Percentiles rank a stretch among this genome's conserved stretches.
Evolutionary conservation across 305 asterid genomes (phyloP).

Genomic region (Lippia alba): DNA sequence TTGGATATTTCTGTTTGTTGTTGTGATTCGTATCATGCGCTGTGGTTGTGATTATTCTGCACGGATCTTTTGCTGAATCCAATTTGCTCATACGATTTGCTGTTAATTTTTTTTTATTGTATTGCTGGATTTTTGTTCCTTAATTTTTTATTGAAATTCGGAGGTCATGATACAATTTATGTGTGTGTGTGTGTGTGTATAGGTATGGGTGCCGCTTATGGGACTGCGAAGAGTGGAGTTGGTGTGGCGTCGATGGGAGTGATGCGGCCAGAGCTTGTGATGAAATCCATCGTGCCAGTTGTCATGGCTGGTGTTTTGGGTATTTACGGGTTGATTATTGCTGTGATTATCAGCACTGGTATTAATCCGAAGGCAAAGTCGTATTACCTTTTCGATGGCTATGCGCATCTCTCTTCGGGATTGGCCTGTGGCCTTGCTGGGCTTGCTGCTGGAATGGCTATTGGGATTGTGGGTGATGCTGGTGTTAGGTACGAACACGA

Average conservation of each 20-base stretch:
- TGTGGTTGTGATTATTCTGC: neutral
- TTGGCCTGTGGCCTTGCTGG: constrained; percentile 74
- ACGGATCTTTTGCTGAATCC: constrained; percentile 2
- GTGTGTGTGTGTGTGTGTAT: neutral
- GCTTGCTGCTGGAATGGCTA: constrained; percentile 86
- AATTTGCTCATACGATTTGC: neutral
- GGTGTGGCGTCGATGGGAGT: constrained; percentile 87
- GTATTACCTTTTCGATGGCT: constrained; percentile 69
- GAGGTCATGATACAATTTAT: neutral
- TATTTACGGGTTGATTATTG: constrained; percentile 72
- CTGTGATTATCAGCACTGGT: constrained; percentile 79
- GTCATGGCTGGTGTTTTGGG: constrained; percentile 89
- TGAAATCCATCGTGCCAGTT: constrained; percentile 77
- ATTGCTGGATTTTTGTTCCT: neutral
- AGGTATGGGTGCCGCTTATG: constrained; percentile 83
- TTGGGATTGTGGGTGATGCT: constrained; percentile 84
- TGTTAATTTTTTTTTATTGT: neutral
- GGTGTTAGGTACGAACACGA: constrained; percentile 74
- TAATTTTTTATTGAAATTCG: constrained; percentile 8
- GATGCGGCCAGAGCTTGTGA: constrained; percentile 81
- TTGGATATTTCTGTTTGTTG: neutral
- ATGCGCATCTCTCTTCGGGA: constrained; percentile 75
- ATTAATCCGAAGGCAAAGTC: constrained; percentile 73
- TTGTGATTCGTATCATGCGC: neutral
- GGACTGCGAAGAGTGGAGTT: constrained; percentile 75